Base-by-base conservation (phyloP, 257 asterid genomes). In the Ajuga chamaepitys region DNA sequence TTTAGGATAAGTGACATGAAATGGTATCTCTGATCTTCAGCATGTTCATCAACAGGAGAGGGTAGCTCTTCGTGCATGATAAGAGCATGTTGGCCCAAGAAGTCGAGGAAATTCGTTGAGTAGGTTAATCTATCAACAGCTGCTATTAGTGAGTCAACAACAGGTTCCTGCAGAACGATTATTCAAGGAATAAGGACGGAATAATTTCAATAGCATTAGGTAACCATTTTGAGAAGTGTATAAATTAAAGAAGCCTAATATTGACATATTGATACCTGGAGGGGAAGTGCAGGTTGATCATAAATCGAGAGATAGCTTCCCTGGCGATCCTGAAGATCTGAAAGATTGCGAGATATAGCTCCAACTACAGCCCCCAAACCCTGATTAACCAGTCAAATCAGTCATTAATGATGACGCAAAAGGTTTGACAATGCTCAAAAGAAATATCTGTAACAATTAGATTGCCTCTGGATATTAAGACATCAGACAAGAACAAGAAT, bases 311-410 rank as follows among this genome's bases (percentile, higher is more conserved):
- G 82, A 80, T 94, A 94, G 84, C 99, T 91, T 55, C 99, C 97
- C 74, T 86, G 98, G 73, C 95, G 88, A 71, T 86, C 96, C 83
- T 94, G 95, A 75, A 94, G 96, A 74, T 94, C 98, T 12, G 94
- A 94, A 72, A 94, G 95, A 77, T 94, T 94, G 59, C 98, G 96
- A 52, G 99, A 91, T 77, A 94, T 85, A 70, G 99, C 98, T 76
- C 99, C 99, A 64, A 94, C 95, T 44, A 94, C 99, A 68, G 99
- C 99, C 56, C 99, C 99, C 64, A 94, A 69, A 17, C 99, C 99
- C 99, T 94, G 82, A 72, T 66, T 64, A 51, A 70, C 56, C 62
- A 62, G 63, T 59, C 60, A 28, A 67, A 40, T 64, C 8, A 13
- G 67, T 41, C 45, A 18, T 34, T n/a, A 16, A 9, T 50, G 22